phyloP scores from a whole-genome alignment of 768 basidiomycete species.

The Favolaschia claudopus region DNA sequence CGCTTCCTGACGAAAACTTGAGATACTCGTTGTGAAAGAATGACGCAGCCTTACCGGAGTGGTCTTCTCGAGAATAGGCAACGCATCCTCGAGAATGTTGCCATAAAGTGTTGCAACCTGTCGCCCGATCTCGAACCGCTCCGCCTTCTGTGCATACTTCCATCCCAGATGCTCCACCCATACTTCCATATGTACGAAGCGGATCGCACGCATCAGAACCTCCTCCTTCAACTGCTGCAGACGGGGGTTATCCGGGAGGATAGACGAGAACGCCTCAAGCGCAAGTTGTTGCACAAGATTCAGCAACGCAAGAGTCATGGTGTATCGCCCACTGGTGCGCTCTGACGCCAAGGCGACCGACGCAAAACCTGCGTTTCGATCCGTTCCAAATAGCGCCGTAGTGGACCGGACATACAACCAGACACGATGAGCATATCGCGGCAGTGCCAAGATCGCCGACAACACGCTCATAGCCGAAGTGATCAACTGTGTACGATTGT shows the following conservation, averaged over 20 bases:
- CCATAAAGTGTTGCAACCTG: slow-evolving; percentile 72
- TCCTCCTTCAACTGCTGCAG: slow-evolving; percentile 83
- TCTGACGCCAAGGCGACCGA: slow-evolving; percentile 75
- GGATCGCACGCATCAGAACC: slow-evolving; percentile 78
- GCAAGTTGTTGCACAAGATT: slow-evolving; percentile 80
- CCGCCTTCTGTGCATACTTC: slow-evolving; percentile 84
- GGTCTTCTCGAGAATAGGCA: slow-evolving; percentile 55
- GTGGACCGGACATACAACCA: slow-evolving; percentile 91
- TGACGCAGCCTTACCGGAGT: slow-evolving; percentile 15
- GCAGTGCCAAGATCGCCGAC: slow-evolving; percentile 75
- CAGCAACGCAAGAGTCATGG: slow-evolving; percentile 83
- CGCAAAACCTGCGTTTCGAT: slow-evolving; percentile 60
- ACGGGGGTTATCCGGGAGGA: slow-evolving; percentile 63
- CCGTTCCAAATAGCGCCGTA: slow-evolving; percentile 75
- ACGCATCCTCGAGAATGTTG: slow-evolving; percentile 68
- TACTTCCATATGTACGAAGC: slow-evolving; percentile 84
- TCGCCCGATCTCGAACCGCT: slow-evolving; percentile 84
- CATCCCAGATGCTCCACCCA: slow-evolving; percentile 89
- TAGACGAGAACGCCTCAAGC: slow-evolving; percentile 70
- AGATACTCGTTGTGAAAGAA: neutral
- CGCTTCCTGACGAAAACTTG: neutral
- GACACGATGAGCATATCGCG: slow-evolving; percentile 79
- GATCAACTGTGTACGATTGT: slow-evolving; percentile 64
- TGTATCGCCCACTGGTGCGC: slow-evolving; percentile 76
- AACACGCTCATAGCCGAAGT: slow-evolving; percentile 86